Base-by-base conservation (phyloP, 352 stramenopile genomes). In the Pythium rishiriense region DNA sequence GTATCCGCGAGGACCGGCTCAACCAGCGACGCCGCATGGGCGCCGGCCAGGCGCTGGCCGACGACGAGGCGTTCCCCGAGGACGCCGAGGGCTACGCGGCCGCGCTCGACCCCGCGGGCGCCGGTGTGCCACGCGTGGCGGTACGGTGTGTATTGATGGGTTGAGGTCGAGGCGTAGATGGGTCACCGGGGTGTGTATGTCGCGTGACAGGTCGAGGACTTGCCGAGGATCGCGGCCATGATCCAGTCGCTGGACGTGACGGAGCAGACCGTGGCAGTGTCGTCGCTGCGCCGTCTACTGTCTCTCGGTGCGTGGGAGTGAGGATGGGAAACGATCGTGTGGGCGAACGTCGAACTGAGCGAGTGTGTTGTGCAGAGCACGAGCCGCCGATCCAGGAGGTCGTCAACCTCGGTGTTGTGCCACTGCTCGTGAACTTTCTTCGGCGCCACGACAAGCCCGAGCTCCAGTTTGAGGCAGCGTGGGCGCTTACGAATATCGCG, bases 401-500 rank as follows among this genome's bases (percentile, higher is more conserved):
- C 22, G 98, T 99, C 73, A 95, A 98, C 42, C 81, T 97, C 7
- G 94, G 94, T 39, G 96, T 99, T 24, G 96, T 99, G 29, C 98
- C 97, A 45, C 76, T 97, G 28, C 97, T 99, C 47, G 96, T 99
- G 17, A 81, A 98, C 51, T 99, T 99, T 78, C 77, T 99, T 25
- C 79, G 91, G 62, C 83, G 91, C 46, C 88, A 98, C 56, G 91
- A 98, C 67, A 97, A 94, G 69, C 81, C 83, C 3, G 76, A 93
- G 62, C 83, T 98, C 58, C 97, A 99, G 75, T 99, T 99, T 76
- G 98, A 99, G 74, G 96, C 98, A 11, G 98, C 98, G 7, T 99
- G 98, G 98, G 97, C 97, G 17, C 79, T 99, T 5, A 99, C 98
- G 24, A 99, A 99, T 73, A 99, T 99, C 67, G 98, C 97, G 11